Conservation (phyloP, 1,139 yeast species). For the Taphrina pruni region DNA sequence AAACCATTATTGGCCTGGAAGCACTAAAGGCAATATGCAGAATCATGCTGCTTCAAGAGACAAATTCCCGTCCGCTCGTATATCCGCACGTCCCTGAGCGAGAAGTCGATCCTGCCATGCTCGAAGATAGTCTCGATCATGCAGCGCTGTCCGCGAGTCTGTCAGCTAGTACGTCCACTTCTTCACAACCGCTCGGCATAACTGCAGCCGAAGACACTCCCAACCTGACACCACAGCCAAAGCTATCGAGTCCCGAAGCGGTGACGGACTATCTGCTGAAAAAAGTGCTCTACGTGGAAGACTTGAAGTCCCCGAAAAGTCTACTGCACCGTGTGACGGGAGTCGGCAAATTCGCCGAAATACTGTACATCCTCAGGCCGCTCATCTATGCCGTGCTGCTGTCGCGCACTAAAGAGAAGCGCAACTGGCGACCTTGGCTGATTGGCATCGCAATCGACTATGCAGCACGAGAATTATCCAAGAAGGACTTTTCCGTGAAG, state of each 20-base stretch:
- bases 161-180: background rate
- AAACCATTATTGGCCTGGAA: slow-evolving; percentile 51
- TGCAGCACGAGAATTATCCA: slow-evolving; percentile 49
- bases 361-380: slow-evolving; percentile 53
- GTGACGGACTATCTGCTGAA: slow-evolving; percentile 49
- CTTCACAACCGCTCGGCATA: background rate
- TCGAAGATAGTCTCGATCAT: slow-evolving; percentile 43
- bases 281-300: slow-evolving; percentile 52
- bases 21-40: slow-evolving; percentile 50
- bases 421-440: slow-evolving; percentile 56
- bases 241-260: slow-evolving; percentile 48
- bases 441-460: slow-evolving; percentile 53
- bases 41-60: slow-evolving; percentile 49
- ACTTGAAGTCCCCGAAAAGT: slow-evolving; percentile 51
- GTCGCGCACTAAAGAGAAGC: slow-evolving; percentile 33
- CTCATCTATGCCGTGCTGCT: slow-evolving; percentile 52
- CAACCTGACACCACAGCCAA: slow-evolving; percentile 48
- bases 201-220: slow-evolving; percentile 2
- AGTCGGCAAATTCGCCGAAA: slow-evolving; percentile 51
- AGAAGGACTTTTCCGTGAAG: slow-evolving; percentile 42
- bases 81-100: slow-evolving; percentile 53
- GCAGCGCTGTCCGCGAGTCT: slow-evolving; percentile 24
- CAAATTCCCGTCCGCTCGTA: slow-evolving; percentile 51
- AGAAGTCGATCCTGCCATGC: slow-evolving; percentile 51
- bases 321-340: slow-evolving; percentile 49